These are phyloP conservation scores for Gossypium laxum DNA, from an alignment of 441 rosid species.

Conservation along the genomic window DNA sequence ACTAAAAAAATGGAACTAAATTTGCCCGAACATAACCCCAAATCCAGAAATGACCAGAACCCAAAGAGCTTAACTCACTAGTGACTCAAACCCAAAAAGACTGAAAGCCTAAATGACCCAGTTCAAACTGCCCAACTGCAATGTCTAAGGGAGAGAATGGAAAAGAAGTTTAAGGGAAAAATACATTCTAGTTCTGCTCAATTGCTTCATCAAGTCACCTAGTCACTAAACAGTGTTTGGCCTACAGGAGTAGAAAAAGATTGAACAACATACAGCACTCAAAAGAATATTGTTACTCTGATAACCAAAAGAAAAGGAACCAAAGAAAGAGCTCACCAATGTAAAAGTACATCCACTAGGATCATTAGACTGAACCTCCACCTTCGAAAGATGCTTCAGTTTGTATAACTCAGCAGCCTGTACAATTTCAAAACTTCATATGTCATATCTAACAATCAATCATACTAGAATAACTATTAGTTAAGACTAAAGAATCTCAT, in stretches of 20 bases:
- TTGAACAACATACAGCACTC: slow-evolving; percentile 4
- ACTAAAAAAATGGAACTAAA: background rate
- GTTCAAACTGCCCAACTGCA: background rate
- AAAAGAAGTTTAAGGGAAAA: slow-evolving; percentile 2
- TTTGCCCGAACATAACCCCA: background rate
- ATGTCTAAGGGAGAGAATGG: background rate
- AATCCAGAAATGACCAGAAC: background rate
- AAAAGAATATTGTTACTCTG: background rate
- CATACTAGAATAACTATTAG: background rate
- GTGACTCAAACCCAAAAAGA: background rate
- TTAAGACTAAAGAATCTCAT: background rate
- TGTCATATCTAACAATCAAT: slow-evolving; percentile 12
- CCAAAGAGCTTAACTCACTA: background rate
- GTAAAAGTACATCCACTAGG: slow-evolving; percentile 97
- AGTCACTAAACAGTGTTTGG: background rate
- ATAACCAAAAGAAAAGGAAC: background rate
- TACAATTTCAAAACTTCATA: slow-evolving; percentile 19
- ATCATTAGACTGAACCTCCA: slow-evolving; percentile 89
- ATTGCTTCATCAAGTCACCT: slow-evolving; percentile 6
- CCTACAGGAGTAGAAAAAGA: background rate
- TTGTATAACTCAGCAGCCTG: slow-evolving; percentile 94
- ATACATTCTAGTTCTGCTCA: slow-evolving; percentile 5
- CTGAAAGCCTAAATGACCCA: background rate
- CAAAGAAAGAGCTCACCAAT: slow-evolving; percentile 41
- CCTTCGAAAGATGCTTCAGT: slow-evolving; percentile 83